Percentiles rank a stretch among this genome's conserved stretches.
Conservation (phyloP, 2,329 filamentous ascomycete species). For the Trichoderma oligosporum region DNA sequence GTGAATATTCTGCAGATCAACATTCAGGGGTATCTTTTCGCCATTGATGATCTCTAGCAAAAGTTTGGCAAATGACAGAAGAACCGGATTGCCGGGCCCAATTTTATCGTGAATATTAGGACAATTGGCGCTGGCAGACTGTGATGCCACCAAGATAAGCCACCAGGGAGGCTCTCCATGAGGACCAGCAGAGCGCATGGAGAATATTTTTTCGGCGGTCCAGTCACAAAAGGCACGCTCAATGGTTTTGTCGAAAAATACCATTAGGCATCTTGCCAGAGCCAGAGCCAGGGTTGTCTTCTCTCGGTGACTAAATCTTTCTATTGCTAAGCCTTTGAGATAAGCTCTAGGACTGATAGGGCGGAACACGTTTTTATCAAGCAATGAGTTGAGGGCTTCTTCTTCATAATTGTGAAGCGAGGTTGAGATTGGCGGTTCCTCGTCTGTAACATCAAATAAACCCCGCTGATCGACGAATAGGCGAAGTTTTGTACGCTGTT, state of each 20-base stretch:
- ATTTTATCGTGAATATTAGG: background rate
- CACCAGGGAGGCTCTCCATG: background rate
- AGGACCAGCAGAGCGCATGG: background rate
- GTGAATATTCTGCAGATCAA: background rate
- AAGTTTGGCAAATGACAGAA: slow-evolving; percentile 16
- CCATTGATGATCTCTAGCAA: slow-evolving; percentile 14
- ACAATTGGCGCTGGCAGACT: background rate
- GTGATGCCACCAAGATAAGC: slow-evolving; percentile 1
- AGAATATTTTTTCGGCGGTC: slow-evolving; percentile 10
- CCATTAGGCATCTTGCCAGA: slow-evolving; percentile 13
- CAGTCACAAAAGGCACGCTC: slow-evolving; percentile 13
- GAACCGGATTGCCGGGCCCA: slow-evolving; percentile 9
- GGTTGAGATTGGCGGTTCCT: slow-evolving; percentile 7
- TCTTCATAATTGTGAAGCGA: background rate
- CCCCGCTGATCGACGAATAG: slow-evolving; percentile 13
- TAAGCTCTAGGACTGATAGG: slow-evolving; percentile 1
- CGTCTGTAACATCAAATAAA: slow-evolving; percentile 13
- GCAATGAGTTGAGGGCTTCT: slow-evolving; percentile 6
- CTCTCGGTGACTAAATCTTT: slow-evolving; percentile 12
- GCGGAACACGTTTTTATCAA: slow-evolving; percentile 12
- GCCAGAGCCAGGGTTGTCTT: slow-evolving; percentile 12
- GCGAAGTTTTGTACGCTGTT: slow-evolving; percentile 11
- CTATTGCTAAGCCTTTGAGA: background rate
- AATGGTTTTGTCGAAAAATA: slow-evolving; percentile 13
- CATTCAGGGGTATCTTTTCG: slow-evolving; percentile 1